Base-by-base conservation (phyloP, 2,329 filamentous ascomycete genomes). In the Orbilia javanica region DNA sequence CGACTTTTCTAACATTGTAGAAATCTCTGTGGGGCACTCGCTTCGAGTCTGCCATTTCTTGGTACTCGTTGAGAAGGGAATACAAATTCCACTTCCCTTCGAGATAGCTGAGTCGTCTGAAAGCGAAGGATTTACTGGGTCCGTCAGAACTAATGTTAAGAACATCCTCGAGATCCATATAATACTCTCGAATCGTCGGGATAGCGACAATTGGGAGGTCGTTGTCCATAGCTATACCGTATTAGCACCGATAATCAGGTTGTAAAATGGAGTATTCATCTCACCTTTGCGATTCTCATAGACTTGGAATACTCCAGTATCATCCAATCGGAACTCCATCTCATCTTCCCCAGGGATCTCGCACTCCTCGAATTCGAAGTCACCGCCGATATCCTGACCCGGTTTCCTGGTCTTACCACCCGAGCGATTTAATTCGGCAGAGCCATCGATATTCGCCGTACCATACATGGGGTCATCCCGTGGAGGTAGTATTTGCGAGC, bases 11-110 rank as follows among this genome's bases (percentile, higher is more conserved):
- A 60, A 99, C 96, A 83, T 99, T 99, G 87, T 99, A 99, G 83
- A 99, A 99, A 85, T 99, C 96, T 86, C 96, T 90, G 84, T 99
- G 96, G 1, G 96, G 96, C 68, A 98, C 96, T 82, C 93, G 95
- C 73, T 99, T 99, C 84, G 93, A 97, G 86, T 99, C 96, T 75
- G 96, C 95, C 65, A 96, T 96, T 84, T 99, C 96, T 83, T 98
- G 94, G 81, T 98, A 98, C 84, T 97, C 96, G 83, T 99, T 98
- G 74, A 98, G 86, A 31, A 99, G 88, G 22, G 91, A 89, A 83
- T 99, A 97, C 22, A 99, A 88, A 83, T 97, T 97, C 85, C 97
- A 99, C 83, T 97, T 97, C 77, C 94, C 95, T 85, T 99, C 96
- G 7, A 99, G 86, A 83, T 98, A 99, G 82, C 97, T 95, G 57